Evolutionary conservation across 352 stramenopile species (phyloP).

Genomic region (Globisporangium nunn): DNA sequence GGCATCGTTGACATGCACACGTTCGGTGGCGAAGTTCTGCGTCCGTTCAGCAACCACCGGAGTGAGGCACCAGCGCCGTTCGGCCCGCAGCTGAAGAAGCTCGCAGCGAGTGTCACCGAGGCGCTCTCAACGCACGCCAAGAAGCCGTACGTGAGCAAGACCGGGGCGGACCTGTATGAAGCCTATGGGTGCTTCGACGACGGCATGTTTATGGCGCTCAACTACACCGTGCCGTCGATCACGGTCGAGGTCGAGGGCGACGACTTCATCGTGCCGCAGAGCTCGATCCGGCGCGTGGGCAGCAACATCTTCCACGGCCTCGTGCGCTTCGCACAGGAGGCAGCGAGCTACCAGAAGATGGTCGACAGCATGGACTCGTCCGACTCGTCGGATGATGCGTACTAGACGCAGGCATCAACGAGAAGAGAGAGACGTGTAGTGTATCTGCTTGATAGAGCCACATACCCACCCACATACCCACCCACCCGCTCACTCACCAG

Average conservation of each 20-base stretch:
- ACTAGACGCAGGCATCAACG: not conserved
- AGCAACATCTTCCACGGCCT: conserved; percentile 48
- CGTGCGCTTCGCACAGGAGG: conserved; percentile 50
- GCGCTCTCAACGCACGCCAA: conserved; percentile 31
- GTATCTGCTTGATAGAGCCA: too few species aligned
- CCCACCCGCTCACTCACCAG: too few species aligned
- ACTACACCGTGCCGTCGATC: conserved; percentile 52
- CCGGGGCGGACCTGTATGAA: conserved; percentile 44
- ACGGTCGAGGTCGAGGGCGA: conserved; percentile 65
- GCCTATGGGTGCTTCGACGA: conserved; percentile 72
- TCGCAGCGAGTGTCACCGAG: conserved; percentile 39
- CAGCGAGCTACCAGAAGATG: conserved; percentile 23
- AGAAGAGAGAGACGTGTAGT: too few species aligned
- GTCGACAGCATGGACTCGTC: not conserved
- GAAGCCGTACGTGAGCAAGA: conserved; percentile 49
- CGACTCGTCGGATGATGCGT: not conserved
- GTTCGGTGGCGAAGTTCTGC: conserved; percentile 48
- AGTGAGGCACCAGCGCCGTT: conserved; percentile 34
- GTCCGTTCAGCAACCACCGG: conserved; percentile 52
- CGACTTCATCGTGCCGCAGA: conserved; percentile 60
- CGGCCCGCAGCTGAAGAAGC: conserved; percentile 32
- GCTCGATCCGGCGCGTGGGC: conserved; percentile 49
- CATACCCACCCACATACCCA: too few species aligned
- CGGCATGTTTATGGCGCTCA: conserved; percentile 44
- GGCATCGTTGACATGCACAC: conserved; percentile 65